Conservation (phyloP, 306 rosid species). For the Phaseolus lunatus region DNA sequence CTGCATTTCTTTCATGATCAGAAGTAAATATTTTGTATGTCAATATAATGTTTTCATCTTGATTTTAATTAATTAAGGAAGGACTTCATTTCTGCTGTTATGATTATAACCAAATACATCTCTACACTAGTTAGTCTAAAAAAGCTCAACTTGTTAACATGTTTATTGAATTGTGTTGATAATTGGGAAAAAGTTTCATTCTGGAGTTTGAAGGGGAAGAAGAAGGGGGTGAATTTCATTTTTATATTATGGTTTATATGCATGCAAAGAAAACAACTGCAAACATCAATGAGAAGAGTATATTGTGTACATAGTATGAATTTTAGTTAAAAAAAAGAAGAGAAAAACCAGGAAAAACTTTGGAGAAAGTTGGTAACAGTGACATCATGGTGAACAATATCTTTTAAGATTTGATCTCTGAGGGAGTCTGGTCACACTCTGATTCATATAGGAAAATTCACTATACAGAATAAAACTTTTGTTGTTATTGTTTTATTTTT, state of each 20-base stretch:
- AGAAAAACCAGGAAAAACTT: not conserved
- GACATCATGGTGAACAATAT: not conserved
- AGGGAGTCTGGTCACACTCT: too few relatives aligned
- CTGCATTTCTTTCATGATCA: constrained; percentile 42
- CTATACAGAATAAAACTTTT: too few relatives aligned
- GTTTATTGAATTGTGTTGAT: not conserved
- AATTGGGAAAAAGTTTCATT: too few relatives aligned
- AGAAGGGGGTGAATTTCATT: too few relatives aligned
- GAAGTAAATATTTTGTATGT: constrained; percentile 62
- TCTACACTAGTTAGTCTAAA: not conserved
- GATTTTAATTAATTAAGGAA: not conserved
- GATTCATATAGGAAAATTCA: too few relatives aligned
- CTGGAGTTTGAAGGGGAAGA: too few relatives aligned
- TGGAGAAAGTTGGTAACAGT: not conserved
- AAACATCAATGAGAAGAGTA: not conserved
- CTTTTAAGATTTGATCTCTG: not conserved
- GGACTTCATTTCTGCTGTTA: not conserved
- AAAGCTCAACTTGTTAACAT: not conserved
- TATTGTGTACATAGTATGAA: not conserved
- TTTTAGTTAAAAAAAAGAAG: not conserved
- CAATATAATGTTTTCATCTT: constrained; percentile 9
- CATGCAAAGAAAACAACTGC: not conserved
- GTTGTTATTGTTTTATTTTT: too few relatives aligned
- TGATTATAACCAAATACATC: not conserved
- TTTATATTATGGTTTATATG: not conserved